These are phyloP conservation scores for Boletellus emodensis DNA, from an alignment of 768 basidiomycete genomes.

Conservation along the genomic window DNA sequence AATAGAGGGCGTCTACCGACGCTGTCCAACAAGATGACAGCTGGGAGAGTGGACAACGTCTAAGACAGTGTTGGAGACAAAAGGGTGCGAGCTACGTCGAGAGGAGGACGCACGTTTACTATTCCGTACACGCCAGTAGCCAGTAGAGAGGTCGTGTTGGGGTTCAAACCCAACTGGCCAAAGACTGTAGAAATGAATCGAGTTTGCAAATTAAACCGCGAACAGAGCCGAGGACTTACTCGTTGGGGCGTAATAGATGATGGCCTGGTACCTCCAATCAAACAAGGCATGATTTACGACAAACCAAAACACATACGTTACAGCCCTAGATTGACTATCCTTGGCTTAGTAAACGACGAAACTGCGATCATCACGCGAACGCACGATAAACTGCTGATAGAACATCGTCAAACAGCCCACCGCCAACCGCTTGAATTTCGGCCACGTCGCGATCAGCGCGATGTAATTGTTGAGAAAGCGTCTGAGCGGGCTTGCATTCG, in stretches of 20 bases:
- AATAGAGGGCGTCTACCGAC: constrained; percentile 39
- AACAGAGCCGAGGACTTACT: constrained; percentile 9
- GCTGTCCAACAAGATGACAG: constrained; percentile 34
- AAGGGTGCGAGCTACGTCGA: neutral
- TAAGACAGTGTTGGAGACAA: constrained; percentile 10
- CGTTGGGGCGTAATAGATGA: constrained; percentile 27
- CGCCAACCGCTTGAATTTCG: constrained; percentile 29
- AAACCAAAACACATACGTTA: constrained; percentile 18
- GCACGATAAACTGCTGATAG: constrained; percentile 32
- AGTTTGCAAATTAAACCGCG: neutral
- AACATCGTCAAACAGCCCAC: constrained; percentile 32
- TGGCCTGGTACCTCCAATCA: constrained; percentile 16
- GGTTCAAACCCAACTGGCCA: constrained; percentile 37
- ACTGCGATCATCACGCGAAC: neutral
- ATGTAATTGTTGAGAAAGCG: constrained; percentile 23
- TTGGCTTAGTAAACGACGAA: neutral
- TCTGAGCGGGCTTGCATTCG: constrained; percentile 19
- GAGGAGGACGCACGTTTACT: constrained; percentile 22
- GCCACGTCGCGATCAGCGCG: constrained; percentile 25
- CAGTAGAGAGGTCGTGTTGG: constrained; percentile 38
- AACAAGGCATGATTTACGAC: neutral
- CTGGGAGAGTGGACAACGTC: constrained; percentile 34
- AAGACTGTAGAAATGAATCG: constrained; percentile 33
- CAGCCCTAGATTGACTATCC: constrained; percentile 16
- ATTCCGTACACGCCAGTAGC: constrained; percentile 42